Base-by-base conservation (phyloP, 164 flowering plant genomes). In the Aristolochia fimbriata region DNA sequence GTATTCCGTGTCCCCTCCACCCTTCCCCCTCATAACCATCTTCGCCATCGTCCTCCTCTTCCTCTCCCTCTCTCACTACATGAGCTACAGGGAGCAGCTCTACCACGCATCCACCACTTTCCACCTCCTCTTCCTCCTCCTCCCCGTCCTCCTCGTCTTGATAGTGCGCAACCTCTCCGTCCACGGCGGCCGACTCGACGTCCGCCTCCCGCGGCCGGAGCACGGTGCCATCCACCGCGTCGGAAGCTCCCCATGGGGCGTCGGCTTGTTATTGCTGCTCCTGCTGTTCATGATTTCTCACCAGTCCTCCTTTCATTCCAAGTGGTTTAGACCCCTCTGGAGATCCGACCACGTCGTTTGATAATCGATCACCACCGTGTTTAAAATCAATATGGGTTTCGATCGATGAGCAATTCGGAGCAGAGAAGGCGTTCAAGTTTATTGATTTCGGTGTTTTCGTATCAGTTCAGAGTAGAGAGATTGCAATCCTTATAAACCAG, bases 261-360 rank as follows among this genome's bases (percentile, higher is more conserved):
- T 84, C 19, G 84, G 80, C 1, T 17, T 68, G 25, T 51, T 85
- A 70, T 63, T 80, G 60, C 67, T 76, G 63, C 51, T 81, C 65
- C 71, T 87, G 12, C 47, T 83, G 61, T 58, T 83, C 41, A 64
- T 85, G 82, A 69, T 87, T 23, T 84, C 82, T 57, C 81, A 80
- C 60, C 84, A 81, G 33, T 81, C 87, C 16, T 74, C 82, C 0
- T 74, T 79, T 54, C 83, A 80, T 25, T 80, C 85, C 14, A 71
- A 63, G 72, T 83, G 85, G 87, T 78, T 79, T 62, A 68, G 77
- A 48, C 70, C 76, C 33, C 71, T 72, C 1, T 41, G 69, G 75
- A 61, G 70, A 23, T 55, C 60, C 14, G 33, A 15, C 58, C 21
- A 10, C n/a, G 45, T 37, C 1, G 12, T 37, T 37, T 37, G 10